A percentile compares a stretch with the other conserved stretches of the same genome.
Evolutionary conservation across 805 yeast species (phyloP).

Genomic region (Yarrowia divulgata): DNA sequence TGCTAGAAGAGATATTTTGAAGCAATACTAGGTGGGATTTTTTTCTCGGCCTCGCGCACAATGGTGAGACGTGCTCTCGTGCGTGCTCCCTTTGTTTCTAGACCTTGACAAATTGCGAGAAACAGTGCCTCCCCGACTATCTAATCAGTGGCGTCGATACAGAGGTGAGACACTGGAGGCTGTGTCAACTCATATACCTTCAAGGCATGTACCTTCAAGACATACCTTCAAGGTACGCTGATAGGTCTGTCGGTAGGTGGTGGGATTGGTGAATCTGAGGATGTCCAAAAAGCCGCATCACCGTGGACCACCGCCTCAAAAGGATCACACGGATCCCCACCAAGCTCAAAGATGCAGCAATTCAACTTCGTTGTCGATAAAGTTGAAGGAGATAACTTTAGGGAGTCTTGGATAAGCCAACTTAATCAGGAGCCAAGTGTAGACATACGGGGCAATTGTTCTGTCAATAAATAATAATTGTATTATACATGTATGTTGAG

Average conservation of each 20-base stretch:
- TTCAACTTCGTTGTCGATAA: slow-evolving; percentile 5
- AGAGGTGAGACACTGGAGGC: slow-evolving; percentile 1
- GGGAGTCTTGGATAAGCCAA: not conserved
- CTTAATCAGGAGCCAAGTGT: not conserved
- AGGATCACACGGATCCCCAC: too few species aligned
- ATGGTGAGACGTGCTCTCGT: not conserved
- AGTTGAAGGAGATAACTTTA: not conserved
- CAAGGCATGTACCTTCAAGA: too few species aligned
- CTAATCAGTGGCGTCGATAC: slow-evolving; percentile 13
- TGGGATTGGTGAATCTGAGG: too few species aligned
- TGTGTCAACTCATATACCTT: too few species aligned
- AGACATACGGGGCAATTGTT: too few species aligned
- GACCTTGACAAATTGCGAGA: too few species aligned
- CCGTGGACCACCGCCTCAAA: too few species aligned
- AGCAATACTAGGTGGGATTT: not conserved
- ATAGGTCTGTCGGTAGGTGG: too few species aligned
- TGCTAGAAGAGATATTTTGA: not conserved
- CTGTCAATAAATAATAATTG: slow-evolving; percentile 21
- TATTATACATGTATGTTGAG: slow-evolving; percentile 36
- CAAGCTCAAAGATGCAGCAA: not conserved
- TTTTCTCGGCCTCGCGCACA: not conserved
- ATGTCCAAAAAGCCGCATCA: too few species aligned
- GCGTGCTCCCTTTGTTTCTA: not conserved
- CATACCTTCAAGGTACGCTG: too few species aligned
- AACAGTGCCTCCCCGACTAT: not conserved